Evolutionary conservation across 257 asterid species (phyloP).

Genomic region (Nicotiana knightiana): DNA sequence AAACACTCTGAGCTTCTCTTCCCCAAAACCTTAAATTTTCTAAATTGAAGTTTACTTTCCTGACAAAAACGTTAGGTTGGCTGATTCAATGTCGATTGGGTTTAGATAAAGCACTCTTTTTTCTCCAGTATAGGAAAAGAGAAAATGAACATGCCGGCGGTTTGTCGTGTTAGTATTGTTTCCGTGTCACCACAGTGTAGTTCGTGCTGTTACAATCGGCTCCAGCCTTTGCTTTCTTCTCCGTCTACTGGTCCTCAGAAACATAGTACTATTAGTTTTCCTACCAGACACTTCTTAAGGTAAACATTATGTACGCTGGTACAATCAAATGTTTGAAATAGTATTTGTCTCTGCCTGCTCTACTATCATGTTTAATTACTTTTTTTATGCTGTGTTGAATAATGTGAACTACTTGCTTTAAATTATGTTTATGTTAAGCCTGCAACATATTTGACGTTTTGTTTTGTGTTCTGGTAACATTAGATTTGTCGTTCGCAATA

Average conservation of each 20-base stretch:
- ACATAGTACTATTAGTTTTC: constrained; percentile 9
- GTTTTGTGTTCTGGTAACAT: constrained; percentile 4
- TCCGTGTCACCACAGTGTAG: constrained; percentile 41
- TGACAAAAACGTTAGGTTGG: too few relatives aligned
- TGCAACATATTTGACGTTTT: background rate
- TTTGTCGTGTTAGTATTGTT: constrained; percentile 50
- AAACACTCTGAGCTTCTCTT: too few relatives aligned
- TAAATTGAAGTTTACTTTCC: too few relatives aligned
- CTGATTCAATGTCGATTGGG: background rate
- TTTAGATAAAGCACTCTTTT: too few relatives aligned
- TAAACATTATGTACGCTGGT: constrained; percentile 1
- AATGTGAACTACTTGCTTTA: background rate
- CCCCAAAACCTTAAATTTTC: too few relatives aligned
- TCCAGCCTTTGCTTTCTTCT: constrained; percentile 24
- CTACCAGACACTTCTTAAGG: constrained; percentile 43
- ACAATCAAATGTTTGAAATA: background rate
- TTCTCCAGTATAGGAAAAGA: background rate
- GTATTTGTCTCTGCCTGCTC: background rate
- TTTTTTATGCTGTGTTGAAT: background rate
- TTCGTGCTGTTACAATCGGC: constrained; percentile 37
- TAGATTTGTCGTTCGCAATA: constrained; percentile 29
- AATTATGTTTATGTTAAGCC: background rate
- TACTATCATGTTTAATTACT: too few relatives aligned
- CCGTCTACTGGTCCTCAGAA: constrained; percentile 26
- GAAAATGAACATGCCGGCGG: constrained; percentile 51